A percentile compares a stretch with the other conserved stretches of the same genome.
Evolutionary conservation across 371 early-diverging fungal species (phyloP).

Genomic region (Mortierella sp.): DNA sequence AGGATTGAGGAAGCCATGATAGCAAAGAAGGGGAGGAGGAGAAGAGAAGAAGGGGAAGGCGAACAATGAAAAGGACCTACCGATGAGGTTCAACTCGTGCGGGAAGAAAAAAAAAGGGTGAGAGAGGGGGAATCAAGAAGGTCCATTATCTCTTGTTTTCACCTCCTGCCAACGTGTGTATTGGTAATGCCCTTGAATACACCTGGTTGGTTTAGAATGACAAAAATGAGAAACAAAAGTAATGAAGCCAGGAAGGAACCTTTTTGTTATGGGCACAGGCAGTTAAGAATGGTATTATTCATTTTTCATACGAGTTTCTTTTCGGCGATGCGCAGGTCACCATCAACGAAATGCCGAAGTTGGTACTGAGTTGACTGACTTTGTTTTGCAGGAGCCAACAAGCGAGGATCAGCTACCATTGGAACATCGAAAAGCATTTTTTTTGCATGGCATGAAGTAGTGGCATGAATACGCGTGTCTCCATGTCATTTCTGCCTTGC

Average conservation of each 20-base stretch:
- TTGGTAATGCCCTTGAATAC: too few relatives aligned
- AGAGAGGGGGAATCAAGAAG: slow-evolving; percentile 1
- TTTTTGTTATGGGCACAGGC: too few relatives aligned
- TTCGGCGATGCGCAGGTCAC: too few relatives aligned
- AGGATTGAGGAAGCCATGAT: not conserved
- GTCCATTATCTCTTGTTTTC: not conserved
- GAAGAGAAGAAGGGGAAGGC: not conserved
- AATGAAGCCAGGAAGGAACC: too few relatives aligned
- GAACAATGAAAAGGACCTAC: not conserved
- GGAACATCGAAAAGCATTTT: not conserved
- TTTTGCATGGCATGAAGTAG: not conserved
- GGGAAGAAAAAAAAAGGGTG: not conserved
- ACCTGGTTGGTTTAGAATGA: too few relatives aligned
- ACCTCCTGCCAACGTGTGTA: not conserved
- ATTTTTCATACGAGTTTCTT: too few relatives aligned
- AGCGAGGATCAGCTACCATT: not conserved
- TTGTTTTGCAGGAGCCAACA: too few relatives aligned
- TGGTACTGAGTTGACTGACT: too few relatives aligned
- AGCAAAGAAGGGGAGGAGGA: not conserved
- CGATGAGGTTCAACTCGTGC: slow-evolving; percentile 1
- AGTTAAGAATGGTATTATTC: too few relatives aligned
- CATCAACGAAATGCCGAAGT: too few relatives aligned
- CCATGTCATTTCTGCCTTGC: not conserved
- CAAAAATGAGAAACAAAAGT: too few relatives aligned
- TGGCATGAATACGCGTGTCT: not conserved